Conservation (phyloP, 2,329 filamentous ascomycete genomes). For the Penicillium brasilianum region DNA sequence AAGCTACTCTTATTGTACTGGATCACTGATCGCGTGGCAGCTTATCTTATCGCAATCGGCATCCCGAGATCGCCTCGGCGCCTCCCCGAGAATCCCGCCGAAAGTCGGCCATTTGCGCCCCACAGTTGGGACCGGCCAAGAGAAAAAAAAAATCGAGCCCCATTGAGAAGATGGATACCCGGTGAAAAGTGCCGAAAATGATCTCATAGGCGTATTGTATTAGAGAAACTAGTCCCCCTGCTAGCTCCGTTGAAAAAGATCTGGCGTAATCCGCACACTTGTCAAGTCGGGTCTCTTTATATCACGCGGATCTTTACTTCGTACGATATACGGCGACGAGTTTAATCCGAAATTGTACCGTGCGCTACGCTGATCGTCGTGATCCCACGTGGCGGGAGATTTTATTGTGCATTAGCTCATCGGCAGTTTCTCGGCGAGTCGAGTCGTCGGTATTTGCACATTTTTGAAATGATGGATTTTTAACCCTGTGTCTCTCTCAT, state of each 20-base stretch:
- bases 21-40: too few relatives aligned
- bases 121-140: constrained; percentile 22
- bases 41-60: constrained; percentile 24
- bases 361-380: not conserved
- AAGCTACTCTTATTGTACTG: too few relatives aligned
- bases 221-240: not conserved
- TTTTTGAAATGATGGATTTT: not conserved
- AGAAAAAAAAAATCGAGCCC: constrained; percentile 19
- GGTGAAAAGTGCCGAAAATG: constrained; percentile 13
- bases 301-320: not conserved
- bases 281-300: not conserved
- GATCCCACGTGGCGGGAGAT: constrained; percentile 19
- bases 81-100: constrained; percentile 22
- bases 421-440: constrained; percentile 6
- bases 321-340: not conserved
- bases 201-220: constrained; percentile 10
- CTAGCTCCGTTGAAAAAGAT: not conserved
- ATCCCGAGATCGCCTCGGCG: constrained; percentile 25
- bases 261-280: not conserved
- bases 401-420: constrained; percentile 15
- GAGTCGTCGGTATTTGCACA: not conserved
- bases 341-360: not conserved
- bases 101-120: constrained; percentile 28
- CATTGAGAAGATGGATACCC: constrained; percentile 13
- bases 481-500: not conserved